phyloP scores from a whole-genome alignment of 176 grass and related monocot genomes.

The Avena atlantica region DNA sequence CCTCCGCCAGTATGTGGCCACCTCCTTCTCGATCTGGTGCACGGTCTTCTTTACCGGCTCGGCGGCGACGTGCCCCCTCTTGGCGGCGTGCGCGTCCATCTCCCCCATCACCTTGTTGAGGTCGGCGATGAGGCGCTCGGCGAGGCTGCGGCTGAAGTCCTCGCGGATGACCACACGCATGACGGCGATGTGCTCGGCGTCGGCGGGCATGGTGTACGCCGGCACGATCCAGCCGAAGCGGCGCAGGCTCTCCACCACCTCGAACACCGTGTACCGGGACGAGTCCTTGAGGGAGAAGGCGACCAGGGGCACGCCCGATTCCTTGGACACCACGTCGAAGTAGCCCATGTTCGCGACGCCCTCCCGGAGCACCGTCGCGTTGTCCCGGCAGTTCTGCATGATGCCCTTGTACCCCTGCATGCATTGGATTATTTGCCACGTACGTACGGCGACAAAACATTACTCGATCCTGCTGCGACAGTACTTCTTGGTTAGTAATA shows the following conservation, averaged over 20 bases:
- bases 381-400: slow-evolving; percentile 84
- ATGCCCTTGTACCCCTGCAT: slow-evolving; percentile 74
- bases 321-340: slow-evolving; percentile 77
- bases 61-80: neutral
- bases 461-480: too few species aligned
- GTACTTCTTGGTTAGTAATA: neutral
- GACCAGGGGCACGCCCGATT: slow-evolving; percentile 72
- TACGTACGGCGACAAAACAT: neutral
- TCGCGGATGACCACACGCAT: slow-evolving; percentile 79
- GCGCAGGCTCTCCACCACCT: slow-evolving; percentile 70
- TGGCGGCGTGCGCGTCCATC: slow-evolving; percentile 64
- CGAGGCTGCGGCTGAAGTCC: slow-evolving; percentile 78
- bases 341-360: slow-evolving; percentile 66
- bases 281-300: slow-evolving; percentile 73
- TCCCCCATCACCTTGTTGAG: slow-evolving; percentile 62
- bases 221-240: slow-evolving; percentile 88
- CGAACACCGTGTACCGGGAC: slow-evolving; percentile 68
- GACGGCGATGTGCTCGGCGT: slow-evolving; percentile 70
- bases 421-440: neutral
- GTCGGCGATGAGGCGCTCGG: slow-evolving; percentile 67
- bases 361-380: slow-evolving; percentile 61
- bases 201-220: slow-evolving; percentile 77
- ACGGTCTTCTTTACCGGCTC: slow-evolving; percentile 51
- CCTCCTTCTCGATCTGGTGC: slow-evolving; percentile 64
- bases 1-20: slow-evolving; percentile 60